Conservation (phyloP, 2,329 filamentous ascomycete species). For the Paraconiothyrium brasiliense region DNA sequence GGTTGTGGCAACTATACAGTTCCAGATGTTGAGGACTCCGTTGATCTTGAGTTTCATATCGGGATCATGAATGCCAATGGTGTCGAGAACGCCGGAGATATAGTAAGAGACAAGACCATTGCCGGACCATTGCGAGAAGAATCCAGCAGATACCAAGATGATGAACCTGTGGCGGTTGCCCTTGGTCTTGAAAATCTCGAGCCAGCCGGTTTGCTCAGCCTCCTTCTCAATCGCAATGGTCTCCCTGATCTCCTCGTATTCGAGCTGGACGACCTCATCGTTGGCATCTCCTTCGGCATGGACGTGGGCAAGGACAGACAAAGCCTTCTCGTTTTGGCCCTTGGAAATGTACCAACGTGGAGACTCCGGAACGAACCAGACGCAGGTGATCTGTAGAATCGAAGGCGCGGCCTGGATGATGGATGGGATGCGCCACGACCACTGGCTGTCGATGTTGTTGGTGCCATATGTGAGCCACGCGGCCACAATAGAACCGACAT, state of each 20-base stretch:
- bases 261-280: conserved; percentile 53
- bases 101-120: conserved; percentile 53
- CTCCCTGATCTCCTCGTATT: conserved; percentile 61
- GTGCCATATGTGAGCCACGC: conserved; percentile 57
- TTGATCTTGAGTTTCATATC: conserved; percentile 53
- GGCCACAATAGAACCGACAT: conserved; percentile 63
- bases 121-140: conserved; percentile 64
- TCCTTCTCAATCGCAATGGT: conserved; percentile 59
- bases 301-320: conserved; percentile 66
- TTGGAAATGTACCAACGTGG: conserved; percentile 71
- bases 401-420: conserved; percentile 60
- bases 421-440: conserved; percentile 63
- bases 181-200: conserved; percentile 57
- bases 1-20: conserved; percentile 63
- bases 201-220: conserved; percentile 55
- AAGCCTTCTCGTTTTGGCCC: conserved; percentile 67
- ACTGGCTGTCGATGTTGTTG: conserved; percentile 51
- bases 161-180: conserved; percentile 65
- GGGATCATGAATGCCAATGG: conserved; percentile 47
- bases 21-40: conserved; percentile 66
- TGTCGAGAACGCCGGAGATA: conserved; percentile 44
- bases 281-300: conserved; percentile 66
- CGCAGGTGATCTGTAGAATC: conserved; percentile 53
- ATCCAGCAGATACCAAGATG: conserved; percentile 62
- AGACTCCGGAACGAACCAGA: conserved; percentile 63